Percentiles rank a stretch among this genome's conserved stretches.
phyloP scores from a whole-genome alignment of 2,329 filamentous ascomycete species.

The Bertia moriformis region DNA sequence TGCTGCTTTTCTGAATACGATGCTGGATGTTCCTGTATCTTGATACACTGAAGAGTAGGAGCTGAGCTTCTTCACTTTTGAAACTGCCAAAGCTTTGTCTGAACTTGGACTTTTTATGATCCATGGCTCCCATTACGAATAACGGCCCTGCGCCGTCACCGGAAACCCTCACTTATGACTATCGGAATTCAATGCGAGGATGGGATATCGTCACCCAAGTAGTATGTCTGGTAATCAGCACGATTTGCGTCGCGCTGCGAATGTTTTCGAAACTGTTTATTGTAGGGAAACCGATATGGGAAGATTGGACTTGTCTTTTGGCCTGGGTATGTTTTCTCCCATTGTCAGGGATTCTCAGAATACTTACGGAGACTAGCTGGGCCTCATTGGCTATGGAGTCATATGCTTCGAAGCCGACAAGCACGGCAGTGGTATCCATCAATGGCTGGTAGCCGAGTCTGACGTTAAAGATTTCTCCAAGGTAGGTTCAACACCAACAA shows the following conservation, averaged over 20 bases:
- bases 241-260: slow-evolving; percentile 4
- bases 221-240: slow-evolving; percentile 4
- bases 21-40: too few species aligned
- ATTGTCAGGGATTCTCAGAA: not conserved
- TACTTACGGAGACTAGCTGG: slow-evolving; percentile 8
- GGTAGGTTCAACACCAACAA: not conserved
- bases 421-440: slow-evolving; percentile 9
- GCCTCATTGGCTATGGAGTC: slow-evolving; percentile 9
- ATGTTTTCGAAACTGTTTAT: slow-evolving; percentile 6
- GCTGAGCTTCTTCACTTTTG: too few species aligned
- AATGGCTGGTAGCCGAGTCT: slow-evolving; percentile 5
- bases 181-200: slow-evolving; percentile 12
- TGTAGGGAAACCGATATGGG: slow-evolving; percentile 3
- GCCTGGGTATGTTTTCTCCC: slow-evolving; percentile 2
- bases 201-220: slow-evolving; percentile 4
- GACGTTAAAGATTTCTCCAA: slow-evolving; percentile 7
- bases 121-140: too few species aligned
- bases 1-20: too few species aligned
- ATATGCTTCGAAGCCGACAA: slow-evolving; percentile 8
- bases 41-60: too few species aligned
- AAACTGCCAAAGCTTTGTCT: too few species aligned
- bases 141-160: too few species aligned
- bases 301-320: not conserved
- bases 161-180: slow-evolving; percentile 13
- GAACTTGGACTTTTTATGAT: too few species aligned